Percentiles rank a stretch among this genome's conserved stretches.
Evolutionary conservation across 2,329 filamentous ascomycete genomes (phyloP).

Genomic region (Mycosphaerella sp.): DNA sequence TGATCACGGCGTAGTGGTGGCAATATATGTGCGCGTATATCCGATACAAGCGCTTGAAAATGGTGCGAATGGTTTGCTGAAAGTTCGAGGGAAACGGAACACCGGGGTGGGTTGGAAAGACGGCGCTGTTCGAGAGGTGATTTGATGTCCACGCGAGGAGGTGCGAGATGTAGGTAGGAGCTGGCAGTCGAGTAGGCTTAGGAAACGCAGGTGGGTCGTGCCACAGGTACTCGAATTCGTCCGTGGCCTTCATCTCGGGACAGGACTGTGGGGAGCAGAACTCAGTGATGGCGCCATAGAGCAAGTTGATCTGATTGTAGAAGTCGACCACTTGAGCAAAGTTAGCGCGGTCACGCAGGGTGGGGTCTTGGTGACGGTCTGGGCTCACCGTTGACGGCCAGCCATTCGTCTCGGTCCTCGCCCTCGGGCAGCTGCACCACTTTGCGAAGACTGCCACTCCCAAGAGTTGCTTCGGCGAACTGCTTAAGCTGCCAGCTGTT

Average conservation of each 20-base stretch:
- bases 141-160: conserved; percentile 95
- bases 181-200: conserved; percentile 94
- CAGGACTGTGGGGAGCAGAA: conserved; percentile 97
- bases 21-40: conserved; percentile 98
- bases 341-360: conserved; percentile 1
- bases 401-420: conserved; percentile 96
- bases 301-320: conserved; percentile 99
- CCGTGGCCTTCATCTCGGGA: conserved; percentile 99
- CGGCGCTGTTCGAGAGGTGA: conserved; percentile 89
- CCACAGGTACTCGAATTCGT: conserved; percentile 99
- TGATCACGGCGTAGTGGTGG: conserved; percentile 93
- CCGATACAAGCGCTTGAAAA: conserved; percentile 99
- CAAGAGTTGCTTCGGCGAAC: conserved; percentile 94
- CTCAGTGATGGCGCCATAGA: conserved; percentile 97
- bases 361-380: neutral
- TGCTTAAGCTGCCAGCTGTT: conserved; percentile 91
- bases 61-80: conserved; percentile 87
- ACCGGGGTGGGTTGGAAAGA: conserved; percentile 68
- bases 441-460: conserved; percentile 89
- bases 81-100: conserved; percentile 92
- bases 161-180: conserved; percentile 95
- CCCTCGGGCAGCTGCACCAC: conserved; percentile 95
- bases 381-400: conserved; percentile 87
- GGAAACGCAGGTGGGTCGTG: conserved; percentile 93
- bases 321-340: conserved; percentile 83